Conservation (phyloP, 2,329 filamentous ascomycete genomes). For the Gaeumannomyces sp. region DNA sequence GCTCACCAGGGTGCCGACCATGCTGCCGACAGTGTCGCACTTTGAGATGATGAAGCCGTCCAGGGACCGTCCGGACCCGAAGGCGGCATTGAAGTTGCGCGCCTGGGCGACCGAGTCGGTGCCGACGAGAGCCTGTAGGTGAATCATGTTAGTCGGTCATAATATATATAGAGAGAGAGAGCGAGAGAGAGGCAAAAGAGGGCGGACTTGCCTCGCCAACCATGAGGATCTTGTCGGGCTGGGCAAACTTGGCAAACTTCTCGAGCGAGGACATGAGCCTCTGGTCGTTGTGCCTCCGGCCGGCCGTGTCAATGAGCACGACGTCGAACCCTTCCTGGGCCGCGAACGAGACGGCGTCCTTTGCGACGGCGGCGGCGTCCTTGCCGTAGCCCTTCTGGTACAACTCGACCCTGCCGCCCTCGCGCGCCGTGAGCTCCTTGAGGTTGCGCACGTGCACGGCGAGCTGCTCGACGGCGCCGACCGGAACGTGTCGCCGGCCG, state of each 20-base stretch:
- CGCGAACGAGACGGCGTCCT: conserved; percentile 83
- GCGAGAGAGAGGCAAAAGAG: not conserved
- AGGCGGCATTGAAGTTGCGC: conserved; percentile 90
- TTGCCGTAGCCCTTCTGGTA: conserved; percentile 98
- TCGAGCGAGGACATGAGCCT: conserved; percentile 94
- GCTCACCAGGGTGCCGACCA: conserved; percentile 91
- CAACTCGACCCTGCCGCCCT: conserved; percentile 79
- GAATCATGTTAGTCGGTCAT: conserved; percentile 7
- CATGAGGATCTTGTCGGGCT: conserved; percentile 98
- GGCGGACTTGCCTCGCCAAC: conserved; percentile 54
- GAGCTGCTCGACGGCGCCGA: conserved; percentile 93
- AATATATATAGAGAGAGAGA: not conserved
- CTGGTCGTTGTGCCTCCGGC: conserved; percentile 89
- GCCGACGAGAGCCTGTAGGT: conserved; percentile 70
- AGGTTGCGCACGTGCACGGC: conserved; percentile 92
- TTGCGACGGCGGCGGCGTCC: conserved; percentile 90
- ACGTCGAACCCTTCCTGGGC: conserved; percentile 76
- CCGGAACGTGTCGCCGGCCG: conserved; percentile 93
- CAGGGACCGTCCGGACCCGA: conserved; percentile 71
- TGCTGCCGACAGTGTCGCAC: conserved; percentile 98
- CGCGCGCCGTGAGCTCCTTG: conserved; percentile 77
- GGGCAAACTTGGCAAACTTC: conserved; percentile 93
- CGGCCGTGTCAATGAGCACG: conserved; percentile 93
- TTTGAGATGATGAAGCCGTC: conserved; percentile 99
- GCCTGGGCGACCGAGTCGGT: conserved; percentile 95